These are phyloP conservation scores for Ogataea sp. DNA, from an alignment of 805 yeast genomes.

Conservation along the genomic window DNA sequence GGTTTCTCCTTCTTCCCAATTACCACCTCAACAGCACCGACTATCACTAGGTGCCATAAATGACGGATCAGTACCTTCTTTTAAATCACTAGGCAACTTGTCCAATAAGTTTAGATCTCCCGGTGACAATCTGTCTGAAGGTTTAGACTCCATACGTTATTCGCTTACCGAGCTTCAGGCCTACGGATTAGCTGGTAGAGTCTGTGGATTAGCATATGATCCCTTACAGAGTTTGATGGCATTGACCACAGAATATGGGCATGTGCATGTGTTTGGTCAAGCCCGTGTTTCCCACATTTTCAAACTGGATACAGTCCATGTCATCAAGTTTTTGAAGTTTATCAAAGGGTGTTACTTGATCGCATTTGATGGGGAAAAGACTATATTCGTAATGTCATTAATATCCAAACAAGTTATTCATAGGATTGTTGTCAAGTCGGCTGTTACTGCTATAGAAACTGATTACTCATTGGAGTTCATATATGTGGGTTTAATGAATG, in stretches of 20 bases:
- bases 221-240: conserved; percentile 86
- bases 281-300: conserved; percentile 67
- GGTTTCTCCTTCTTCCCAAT: background rate
- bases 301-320: conserved; percentile 39
- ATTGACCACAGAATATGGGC: conserved; percentile 61
- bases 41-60: too few species aligned
- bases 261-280: conserved; percentile 77
- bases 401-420: conserved; percentile 53
- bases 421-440: conserved; percentile 53
- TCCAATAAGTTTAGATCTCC: background rate
- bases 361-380: conserved; percentile 54
- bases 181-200: conserved; percentile 59
- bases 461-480: conserved; percentile 92
- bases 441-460: conserved; percentile 58
- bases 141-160: conserved; percentile 20
- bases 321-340: conserved; percentile 51
- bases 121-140: conserved; percentile 20
- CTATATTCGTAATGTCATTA: conserved; percentile 63
- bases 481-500: conserved; percentile 71
- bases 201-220: conserved; percentile 68
- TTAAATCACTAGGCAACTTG: too few species aligned
- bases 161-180: conserved; percentile 23
- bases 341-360: conserved; percentile 78
- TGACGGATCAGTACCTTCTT: too few species aligned
- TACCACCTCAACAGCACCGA: background rate